These are phyloP conservation scores for Hypomontagnella submonticulosa DNA, from an alignment of 495 filamentous ascomycete genomes.

Conservation along the genomic window DNA sequence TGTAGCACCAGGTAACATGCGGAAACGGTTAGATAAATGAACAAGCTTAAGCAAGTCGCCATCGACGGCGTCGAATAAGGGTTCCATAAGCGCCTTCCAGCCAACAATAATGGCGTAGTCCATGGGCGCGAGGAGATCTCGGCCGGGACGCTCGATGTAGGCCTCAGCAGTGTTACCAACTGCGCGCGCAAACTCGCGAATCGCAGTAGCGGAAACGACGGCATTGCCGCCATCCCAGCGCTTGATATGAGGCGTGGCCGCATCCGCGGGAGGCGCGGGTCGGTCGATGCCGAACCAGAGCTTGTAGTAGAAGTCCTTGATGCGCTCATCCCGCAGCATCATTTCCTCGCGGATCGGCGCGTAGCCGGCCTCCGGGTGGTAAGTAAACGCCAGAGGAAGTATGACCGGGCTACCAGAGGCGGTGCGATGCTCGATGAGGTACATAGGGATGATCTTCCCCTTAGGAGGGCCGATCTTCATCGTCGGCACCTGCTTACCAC, in stretches of 20 bases:
- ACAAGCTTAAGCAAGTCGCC: conserved; percentile 86
- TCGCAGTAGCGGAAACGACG: conserved; percentile 78
- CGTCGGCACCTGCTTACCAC: conserved; percentile 67
- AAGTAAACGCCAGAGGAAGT: conserved; percentile 78
- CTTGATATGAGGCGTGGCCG: conserved; percentile 74
- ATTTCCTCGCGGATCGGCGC: conserved; percentile 87
- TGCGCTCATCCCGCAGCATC: conserved; percentile 80
- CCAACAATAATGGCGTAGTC: conserved; percentile 92
- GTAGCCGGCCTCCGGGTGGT: conserved; percentile 86
- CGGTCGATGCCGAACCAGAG: conserved; percentile 79
- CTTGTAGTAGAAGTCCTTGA: conserved; percentile 89
- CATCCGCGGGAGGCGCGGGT: conserved; percentile 61
- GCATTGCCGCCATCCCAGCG: conserved; percentile 81
- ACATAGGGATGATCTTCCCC: conserved; percentile 73
- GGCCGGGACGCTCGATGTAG: conserved; percentile 86
- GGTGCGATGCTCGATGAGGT: conserved; percentile 80
- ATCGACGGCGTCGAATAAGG: conserved; percentile 87
- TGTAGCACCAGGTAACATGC: conserved; percentile 86
- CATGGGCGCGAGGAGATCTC: conserved; percentile 88
- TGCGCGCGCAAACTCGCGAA: conserved; percentile 89
- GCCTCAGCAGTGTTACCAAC: conserved; percentile 91
- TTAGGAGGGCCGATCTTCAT: conserved; percentile 74
- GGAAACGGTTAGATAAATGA: conserved; percentile 87
- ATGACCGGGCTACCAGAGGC: conserved; percentile 71
- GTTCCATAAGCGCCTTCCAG: conserved; percentile 93